These are phyloP conservation scores for Solanum stenotomum DNA, from an alignment of 257 asterid species.

Conservation along the genomic window DNA sequence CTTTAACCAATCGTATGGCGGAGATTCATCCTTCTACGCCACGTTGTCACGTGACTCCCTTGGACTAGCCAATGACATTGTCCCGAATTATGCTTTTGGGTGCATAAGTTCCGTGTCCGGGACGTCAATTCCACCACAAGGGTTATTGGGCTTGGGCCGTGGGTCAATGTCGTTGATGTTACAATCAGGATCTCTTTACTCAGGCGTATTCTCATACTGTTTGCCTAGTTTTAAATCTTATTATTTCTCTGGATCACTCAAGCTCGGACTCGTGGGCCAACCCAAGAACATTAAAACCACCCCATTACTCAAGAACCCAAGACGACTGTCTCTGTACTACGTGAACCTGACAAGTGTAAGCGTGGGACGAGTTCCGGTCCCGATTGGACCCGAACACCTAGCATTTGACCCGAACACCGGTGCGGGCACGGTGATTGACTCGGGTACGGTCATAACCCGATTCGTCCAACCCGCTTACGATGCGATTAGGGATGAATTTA, in stretches of 20 bases:
- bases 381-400: constrained; percentile 46
- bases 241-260: constrained; percentile 86
- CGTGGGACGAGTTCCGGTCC: constrained; percentile 50
- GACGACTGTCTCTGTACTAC: constrained; percentile 55
- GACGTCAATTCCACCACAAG: constrained; percentile 66
- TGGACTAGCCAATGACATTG: constrained; percentile 33
- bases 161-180: constrained; percentile 71
- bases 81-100: constrained; percentile 67
- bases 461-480: constrained; percentile 45
- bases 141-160: constrained; percentile 78
- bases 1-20: constrained; percentile 73
- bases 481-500: constrained; percentile 51
- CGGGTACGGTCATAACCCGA: constrained; percentile 48
- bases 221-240: constrained; percentile 75
- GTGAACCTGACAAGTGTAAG: constrained; percentile 79
- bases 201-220: constrained; percentile 77
- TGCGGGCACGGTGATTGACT: constrained; percentile 75
- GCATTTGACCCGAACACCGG: constrained; percentile 60
- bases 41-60: constrained; percentile 63
- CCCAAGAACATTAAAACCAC: constrained; percentile 63
- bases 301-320: constrained; percentile 75
- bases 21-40: constrained; percentile 59
- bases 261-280: constrained; percentile 73
- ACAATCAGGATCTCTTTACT: constrained; percentile 56
- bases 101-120: constrained; percentile 59